phyloP scores from a whole-genome alignment of 306 rosid genomes.

The Datisca glomerata region DNA sequence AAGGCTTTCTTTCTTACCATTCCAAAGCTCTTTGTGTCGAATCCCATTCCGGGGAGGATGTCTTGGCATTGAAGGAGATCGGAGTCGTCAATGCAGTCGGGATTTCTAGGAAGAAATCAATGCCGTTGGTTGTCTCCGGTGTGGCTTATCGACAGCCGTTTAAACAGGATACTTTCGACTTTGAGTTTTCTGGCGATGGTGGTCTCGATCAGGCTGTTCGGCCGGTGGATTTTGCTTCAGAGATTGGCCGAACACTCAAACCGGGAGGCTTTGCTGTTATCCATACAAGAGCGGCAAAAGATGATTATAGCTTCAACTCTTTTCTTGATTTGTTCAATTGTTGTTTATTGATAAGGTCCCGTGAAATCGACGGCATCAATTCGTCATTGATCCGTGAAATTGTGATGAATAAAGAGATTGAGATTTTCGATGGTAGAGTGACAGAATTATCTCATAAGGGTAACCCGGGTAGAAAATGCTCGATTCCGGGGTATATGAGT shows the following conservation, averaged over 20 bases:
- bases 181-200: constrained; percentile 55
- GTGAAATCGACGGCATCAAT: constrained; percentile 51
- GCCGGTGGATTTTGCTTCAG: constrained; percentile 44
- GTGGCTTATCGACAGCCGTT: constrained; percentile 46
- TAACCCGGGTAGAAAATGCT: constrained; percentile 34
- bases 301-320: constrained; percentile 71
- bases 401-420: constrained; percentile 46
- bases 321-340: constrained; percentile 62
- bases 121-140: constrained; percentile 45
- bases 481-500: constrained; percentile 53
- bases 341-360: constrained; percentile 45
- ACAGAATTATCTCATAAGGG: constrained; percentile 14
- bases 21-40: constrained; percentile 56
- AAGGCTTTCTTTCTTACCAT: constrained; percentile 39
- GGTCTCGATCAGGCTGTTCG: constrained; percentile 27
- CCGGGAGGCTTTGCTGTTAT: constrained; percentile 69
- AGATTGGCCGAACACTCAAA: constrained; percentile 50
- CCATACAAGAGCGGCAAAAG: constrained; percentile 55
- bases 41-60: constrained; percentile 54
- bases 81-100: constrained; percentile 49
- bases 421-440: background rate
- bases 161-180: constrained; percentile 35
- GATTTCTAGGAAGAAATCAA: constrained; percentile 37
- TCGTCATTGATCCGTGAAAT: constrained; percentile 49
- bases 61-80: constrained; percentile 43